Base-by-base conservation (phyloP, 148 eudicot genomes). In the Spergularia bocconei region DNA sequence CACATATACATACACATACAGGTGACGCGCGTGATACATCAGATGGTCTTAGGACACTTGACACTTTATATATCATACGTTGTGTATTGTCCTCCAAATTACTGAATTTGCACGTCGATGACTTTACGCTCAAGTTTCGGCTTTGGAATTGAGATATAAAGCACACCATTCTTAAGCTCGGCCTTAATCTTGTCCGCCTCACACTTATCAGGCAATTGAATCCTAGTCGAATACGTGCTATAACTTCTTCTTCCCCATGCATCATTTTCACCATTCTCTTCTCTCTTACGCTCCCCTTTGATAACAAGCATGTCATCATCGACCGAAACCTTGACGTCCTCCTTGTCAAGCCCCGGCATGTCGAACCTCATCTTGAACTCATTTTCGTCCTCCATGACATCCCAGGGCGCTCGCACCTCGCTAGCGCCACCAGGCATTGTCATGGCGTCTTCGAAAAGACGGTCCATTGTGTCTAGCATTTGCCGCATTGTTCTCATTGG, bases 331-430 rank as follows among this genome's bases (percentile, higher is more conserved):
- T 86, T 86, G 14, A 91, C 84, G 11, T 90, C 91, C 33, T 92
- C 96, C 68, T 82, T 90, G 20, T 20, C 29, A 0, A 88, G 83
- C 0, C 97, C 97, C 0, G 97, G 98, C 84, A 93, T 85, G 83
- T 93, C 95, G 72, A 93, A 88, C 58, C 97, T 75, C 93, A 91
- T 93, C 76, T 82, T 88, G 79, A 91, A 75, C 73, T 88, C 93
- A 64, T 81, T 70, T 9, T 90, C 95, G 2, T 83, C 91, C 29
- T 91, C 91, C 62, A 77, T 75, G 41, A 90, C 71, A 78, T 93
- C 98, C 93, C 95, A 93, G 1, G 97, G 98, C 0, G 89, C 59
- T 1, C 94, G 85, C 5, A 84, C 51, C 38, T 87, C 90, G 60
- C 77, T 71, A 6, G 38, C 68, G 0, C 83, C 56, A 8, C 85